Evolutionary conservation across 495 filamentous ascomycete species (phyloP), one percentile per base, ranked within the genome.

Genomic region (Recurvomyces mirabilis): DNA sequence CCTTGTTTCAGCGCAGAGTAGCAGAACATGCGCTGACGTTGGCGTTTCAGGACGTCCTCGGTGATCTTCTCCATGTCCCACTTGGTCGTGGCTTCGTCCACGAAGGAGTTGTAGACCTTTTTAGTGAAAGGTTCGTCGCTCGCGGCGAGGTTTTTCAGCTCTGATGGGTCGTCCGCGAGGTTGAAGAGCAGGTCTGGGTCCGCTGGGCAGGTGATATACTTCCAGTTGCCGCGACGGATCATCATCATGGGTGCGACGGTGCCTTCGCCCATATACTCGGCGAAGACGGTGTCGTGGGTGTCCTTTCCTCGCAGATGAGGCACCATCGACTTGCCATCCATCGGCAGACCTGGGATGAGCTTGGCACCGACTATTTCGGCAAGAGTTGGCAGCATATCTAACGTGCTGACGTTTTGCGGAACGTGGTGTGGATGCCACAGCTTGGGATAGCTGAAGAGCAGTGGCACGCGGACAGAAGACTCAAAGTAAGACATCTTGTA

Each of bases 401-500:
- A 69, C 1, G 85, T 88, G 3, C 83, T 89, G 1, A 94, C 86
- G 46, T 85, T 87, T 57, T 84, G 62, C 7, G 67, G 63, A 20
- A 94, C 76, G 13, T 74, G 73, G 55, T 72, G 79, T n/a, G 84
- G 73, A 1, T 63, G 50, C 57, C 86, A 87, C 21, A 59, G 64
- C 46, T 74, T 65, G 5, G 86, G 86, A 42, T 84, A 71, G 46
- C 79, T 77, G 47, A 91, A 67, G 41, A 94, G 65, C 46, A 94
- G 73, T 2, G 86, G 86, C 5, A 94, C 85, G 6, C 86, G 80
- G 22, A 80, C 81, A 5, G 82, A 87, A 22, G 75, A 75, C 68
- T 93, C 86, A 54, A 82, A 89, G 69, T 84, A 93, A 49, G 70
- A 79, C 86, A 93, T 93, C 69, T 93, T 93, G 69, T 93, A 94